Evolutionary conservation across 2,329 filamentous ascomycete genomes (phyloP).

Genomic region (Paecilomyces dactylethromorphus): DNA sequence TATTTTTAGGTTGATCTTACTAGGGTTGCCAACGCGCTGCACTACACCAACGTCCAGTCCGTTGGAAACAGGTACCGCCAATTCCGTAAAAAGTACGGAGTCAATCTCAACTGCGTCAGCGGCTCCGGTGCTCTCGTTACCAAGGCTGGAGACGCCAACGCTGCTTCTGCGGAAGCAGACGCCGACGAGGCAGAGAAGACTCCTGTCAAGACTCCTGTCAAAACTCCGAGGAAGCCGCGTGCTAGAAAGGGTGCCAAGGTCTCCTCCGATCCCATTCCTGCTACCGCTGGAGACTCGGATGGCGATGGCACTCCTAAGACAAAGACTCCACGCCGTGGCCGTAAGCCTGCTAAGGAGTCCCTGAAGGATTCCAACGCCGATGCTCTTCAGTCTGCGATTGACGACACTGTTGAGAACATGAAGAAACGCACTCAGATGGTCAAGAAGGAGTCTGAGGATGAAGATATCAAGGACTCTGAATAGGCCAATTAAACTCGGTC

Average conservation of each 20-base stretch:
- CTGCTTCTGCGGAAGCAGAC: not conserved
- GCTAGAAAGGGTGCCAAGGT: slow-evolving; percentile 13
- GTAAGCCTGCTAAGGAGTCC: not conserved
- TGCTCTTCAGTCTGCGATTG: not conserved
- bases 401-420: not conserved
- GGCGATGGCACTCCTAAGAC: not conserved
- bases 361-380: not conserved
- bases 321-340: not conserved
- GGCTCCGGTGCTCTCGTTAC: not conserved
- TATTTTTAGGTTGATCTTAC: slow-evolving; percentile 18
- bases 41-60: slow-evolving; percentile 20
- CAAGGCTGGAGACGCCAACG: not conserved
- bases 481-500: not conserved
- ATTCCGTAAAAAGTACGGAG: slow-evolving; percentile 18
- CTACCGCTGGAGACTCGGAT: slow-evolving; percentile 1
- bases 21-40: slow-evolving; percentile 16
- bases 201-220: not conserved
- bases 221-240: slow-evolving; percentile 2
- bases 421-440: not conserved
- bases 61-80: slow-evolving; percentile 20
- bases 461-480: not conserved
- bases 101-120: slow-evolving; percentile 11
- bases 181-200: too few species aligned
- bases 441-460: not conserved
- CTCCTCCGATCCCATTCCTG: slow-evolving; percentile 12